phyloP scores from a whole-genome alignment of 768 basidiomycete genomes.

The Pleurotus platypus region DNA sequence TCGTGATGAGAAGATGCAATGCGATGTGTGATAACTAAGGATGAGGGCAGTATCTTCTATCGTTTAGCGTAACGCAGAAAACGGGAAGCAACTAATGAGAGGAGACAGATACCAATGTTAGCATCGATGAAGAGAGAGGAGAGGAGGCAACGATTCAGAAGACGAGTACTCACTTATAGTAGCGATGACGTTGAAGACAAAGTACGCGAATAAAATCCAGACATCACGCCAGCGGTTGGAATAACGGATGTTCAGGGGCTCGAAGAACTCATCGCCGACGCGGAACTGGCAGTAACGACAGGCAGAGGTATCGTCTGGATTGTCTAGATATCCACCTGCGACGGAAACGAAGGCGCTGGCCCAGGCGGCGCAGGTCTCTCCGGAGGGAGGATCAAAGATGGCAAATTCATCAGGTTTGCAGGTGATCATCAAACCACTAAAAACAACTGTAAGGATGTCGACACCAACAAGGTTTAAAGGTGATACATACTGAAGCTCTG shows the following conservation, averaged over 20 bases:
- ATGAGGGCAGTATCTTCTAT: constrained; percentile 18
- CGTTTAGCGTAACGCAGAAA: constrained; percentile 72
- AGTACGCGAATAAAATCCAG: constrained; percentile 61
- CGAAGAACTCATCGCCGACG: constrained; percentile 56
- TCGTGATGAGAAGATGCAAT: background rate
- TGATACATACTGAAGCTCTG: constrained; percentile 61
- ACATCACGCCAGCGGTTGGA: constrained; percentile 64
- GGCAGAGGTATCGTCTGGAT: constrained; percentile 49
- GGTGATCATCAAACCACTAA: constrained; percentile 57
- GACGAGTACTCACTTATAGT: constrained; percentile 38
- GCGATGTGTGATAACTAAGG: too few species aligned
- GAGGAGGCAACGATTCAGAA: too few species aligned
- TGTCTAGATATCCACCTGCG: constrained; percentile 73
- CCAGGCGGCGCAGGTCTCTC: constrained; percentile 72
- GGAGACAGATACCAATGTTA: background rate
- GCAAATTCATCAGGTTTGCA: constrained; percentile 71
- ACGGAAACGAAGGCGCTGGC: constrained; percentile 57
- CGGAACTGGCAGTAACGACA: constrained; percentile 76
- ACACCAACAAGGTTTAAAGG: background rate
- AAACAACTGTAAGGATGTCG: constrained; percentile 10
- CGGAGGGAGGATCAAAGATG: constrained; percentile 66
- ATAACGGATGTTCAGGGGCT: constrained; percentile 63
- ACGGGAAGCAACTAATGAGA: constrained; percentile 56
- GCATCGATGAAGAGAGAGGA: too few species aligned
- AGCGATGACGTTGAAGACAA: constrained; percentile 65